A percentile compares a stretch with the other conserved stretches of the same genome.
Conservation (phyloP, 495 filamentous ascomycete genomes). For the Neurospora discreta region DNA sequence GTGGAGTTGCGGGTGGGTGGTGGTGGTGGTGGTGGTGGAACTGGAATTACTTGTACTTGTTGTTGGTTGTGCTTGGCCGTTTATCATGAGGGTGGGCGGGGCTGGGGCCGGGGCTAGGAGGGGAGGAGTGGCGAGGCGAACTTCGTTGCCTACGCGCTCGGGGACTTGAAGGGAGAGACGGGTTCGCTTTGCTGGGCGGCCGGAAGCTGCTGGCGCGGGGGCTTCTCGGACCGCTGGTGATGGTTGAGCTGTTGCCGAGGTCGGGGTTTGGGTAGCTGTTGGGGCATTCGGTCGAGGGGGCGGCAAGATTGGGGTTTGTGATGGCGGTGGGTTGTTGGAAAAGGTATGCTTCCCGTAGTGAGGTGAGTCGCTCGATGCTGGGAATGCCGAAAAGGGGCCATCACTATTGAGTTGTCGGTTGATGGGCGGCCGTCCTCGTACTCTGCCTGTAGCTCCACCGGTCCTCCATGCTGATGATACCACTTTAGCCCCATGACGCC, state of each 20-base stretch:
- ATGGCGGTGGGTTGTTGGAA: constrained; percentile 19
- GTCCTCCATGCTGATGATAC: constrained; percentile 93
- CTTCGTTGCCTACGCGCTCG: constrained; percentile 56
- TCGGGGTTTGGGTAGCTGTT: constrained; percentile 6
- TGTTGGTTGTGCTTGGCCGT: constrained; percentile 37
- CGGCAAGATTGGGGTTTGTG: constrained; percentile 15
- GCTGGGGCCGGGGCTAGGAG: constrained; percentile 3
- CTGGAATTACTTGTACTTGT: background rate
- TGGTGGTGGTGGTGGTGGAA: background rate
- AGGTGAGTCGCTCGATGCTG: constrained; percentile 47
- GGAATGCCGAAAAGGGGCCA: constrained; percentile 82
- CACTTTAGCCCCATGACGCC: constrained; percentile 77
- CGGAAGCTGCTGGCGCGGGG: constrained; percentile 13
- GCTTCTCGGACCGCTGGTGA: constrained; percentile 1
- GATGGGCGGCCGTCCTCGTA: constrained; percentile 76
- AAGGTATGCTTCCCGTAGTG: constrained; percentile 26
- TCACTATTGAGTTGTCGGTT: constrained; percentile 51
- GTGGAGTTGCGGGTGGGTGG: background rate
- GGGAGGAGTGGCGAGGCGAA: constrained; percentile 70
- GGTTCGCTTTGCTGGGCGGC: constrained; percentile 33
- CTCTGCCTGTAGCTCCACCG: constrained; percentile 58
- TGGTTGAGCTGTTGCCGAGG: constrained; percentile 8
- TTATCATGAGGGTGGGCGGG: constrained; percentile 47
- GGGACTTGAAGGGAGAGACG: constrained; percentile 75
- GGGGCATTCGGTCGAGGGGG: background rate